Percentiles rank a stretch among this genome's conserved stretches.
These are phyloP conservation scores for Kwoniella heveanensis DNA, from an alignment of 768 basidiomycete genomes.

Conservation along the genomic window DNA sequence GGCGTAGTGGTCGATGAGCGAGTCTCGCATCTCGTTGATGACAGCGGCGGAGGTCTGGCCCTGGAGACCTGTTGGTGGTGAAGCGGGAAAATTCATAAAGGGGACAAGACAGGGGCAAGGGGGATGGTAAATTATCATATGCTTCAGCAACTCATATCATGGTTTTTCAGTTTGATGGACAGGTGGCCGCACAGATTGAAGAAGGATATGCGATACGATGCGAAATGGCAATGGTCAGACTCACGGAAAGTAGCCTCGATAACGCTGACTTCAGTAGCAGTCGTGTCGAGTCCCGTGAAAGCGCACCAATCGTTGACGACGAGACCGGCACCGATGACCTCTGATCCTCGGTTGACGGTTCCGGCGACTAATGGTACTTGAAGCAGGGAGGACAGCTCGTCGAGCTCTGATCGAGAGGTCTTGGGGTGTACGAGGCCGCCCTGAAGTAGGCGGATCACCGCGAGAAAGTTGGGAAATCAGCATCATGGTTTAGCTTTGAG, in stretches of 20 bases:
- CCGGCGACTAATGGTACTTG: conserved; percentile 96
- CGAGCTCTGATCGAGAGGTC: conserved; percentile 95
- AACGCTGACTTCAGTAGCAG: conserved; percentile 98
- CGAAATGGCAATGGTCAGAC: conserved; percentile 53
- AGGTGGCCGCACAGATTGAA: too few species aligned
- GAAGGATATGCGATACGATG: conserved; percentile 2
- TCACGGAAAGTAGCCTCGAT: conserved; percentile 96
- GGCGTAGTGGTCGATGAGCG: conserved; percentile 89
- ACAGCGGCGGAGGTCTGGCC: conserved; percentile 78
- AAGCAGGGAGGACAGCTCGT: conserved; percentile 88
- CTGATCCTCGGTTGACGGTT: conserved; percentile 96
- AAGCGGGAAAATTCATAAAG: neutral
- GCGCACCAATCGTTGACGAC: conserved; percentile 99
- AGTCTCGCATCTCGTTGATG: conserved; percentile 88
- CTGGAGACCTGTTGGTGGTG: conserved; percentile 67
- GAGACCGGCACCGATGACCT: conserved; percentile 94
- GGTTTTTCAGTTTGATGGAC: too few species aligned
- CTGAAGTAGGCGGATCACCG: conserved; percentile 25
- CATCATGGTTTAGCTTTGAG: too few species aligned
- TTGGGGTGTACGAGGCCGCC: conserved; percentile 97
- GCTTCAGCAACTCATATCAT: too few species aligned
- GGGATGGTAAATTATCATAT: too few species aligned
- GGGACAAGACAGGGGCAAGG: conserved; percentile 4
- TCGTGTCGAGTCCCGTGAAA: conserved; percentile 97
- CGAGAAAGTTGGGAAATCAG: neutral